Base-by-base conservation (phyloP, 2,329 filamentous ascomycete genomes). In the Aspergillus tanneri region DNA sequence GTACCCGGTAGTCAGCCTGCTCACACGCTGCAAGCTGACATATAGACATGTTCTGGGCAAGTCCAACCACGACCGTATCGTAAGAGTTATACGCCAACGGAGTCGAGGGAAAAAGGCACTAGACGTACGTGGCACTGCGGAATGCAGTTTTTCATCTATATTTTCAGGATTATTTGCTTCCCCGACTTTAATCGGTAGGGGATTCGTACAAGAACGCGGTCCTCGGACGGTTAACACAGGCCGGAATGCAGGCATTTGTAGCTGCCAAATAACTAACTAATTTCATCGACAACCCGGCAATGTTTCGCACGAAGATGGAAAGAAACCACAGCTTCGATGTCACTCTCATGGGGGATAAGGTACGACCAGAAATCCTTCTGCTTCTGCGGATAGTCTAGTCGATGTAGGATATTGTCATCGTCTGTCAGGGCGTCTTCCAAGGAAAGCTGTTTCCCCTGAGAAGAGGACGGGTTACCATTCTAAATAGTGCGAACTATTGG, bases 91-190 rank as follows among this genome's bases (percentile, higher is more conserved):
- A 11, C 27, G 36, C 47, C 49, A 54, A 14, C 11, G 14, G 14
- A 48, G 18, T 34, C 43, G 40, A 43, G 46, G 23, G 24, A 49
- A 12, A 9, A 52, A 30, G 21, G 47, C 32, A 18, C 69, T 67
- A 74, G 16, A 69, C 61, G 48, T 70, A 75, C 2, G 70, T 69
- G 4, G 65, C 73, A 65, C 70, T 59, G 75, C 72, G 46, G 58
- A 76, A 11, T 61, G 60, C 14, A 66, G 46, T 47, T 77, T 77
- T 59, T 77, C 73, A 27, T 77, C 67, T 4, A 68, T 60, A 36
- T 67, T 74, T n/a, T 72, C 73, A 14, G 71, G 71, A 46, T 62
- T 49, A 18, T 38, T 53, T 11, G 41, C 53, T 47, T 75, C 73
- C 12, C 71, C 72, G 4, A 72, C 51, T 50, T 69, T 59, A 42